Percentiles rank a stretch among this genome's conserved stretches.
Evolutionary conservation across 306 rosid genomes (phyloP).

Genomic region (Gillenia trifoliata): DNA sequence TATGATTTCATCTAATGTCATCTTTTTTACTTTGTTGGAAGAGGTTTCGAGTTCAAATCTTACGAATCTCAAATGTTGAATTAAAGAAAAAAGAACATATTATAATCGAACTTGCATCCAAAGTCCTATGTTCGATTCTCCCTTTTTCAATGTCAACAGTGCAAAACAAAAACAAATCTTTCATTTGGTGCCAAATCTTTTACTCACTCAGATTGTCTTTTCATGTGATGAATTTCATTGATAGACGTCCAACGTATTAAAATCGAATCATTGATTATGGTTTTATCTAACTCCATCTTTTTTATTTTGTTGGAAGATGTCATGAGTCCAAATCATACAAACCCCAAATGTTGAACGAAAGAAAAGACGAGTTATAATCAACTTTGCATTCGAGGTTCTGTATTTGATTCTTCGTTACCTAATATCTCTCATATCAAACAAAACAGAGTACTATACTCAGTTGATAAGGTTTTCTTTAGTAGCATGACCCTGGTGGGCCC

Average conservation of each 20-base stretch:
- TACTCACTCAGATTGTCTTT: background rate
- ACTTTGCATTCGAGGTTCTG: background rate
- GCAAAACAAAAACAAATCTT: background rate
- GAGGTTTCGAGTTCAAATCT: background rate
- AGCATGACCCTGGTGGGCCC: slow-evolving; percentile 1
- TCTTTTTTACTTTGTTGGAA: background rate
- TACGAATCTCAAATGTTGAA: background rate
- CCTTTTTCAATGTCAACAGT: too few species aligned
- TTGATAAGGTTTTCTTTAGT: background rate
- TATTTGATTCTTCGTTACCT: background rate
- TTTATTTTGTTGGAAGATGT: too few species aligned
- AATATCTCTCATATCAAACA: too few species aligned
- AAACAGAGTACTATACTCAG: background rate
- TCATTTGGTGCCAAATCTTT: too few species aligned
- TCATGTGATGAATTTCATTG: background rate
- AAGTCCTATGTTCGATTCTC: background rate
- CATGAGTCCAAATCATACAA: too few species aligned
- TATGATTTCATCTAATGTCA: background rate
- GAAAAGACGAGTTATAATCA: background rate
- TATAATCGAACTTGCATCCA: background rate
- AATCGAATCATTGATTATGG: too few species aligned
- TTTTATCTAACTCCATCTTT: too few species aligned
- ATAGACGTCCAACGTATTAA: background rate
- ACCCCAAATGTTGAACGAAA: too few species aligned
- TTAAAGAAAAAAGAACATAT: background rate